A percentile compares a stretch with the other conserved stretches of the same genome.
These are phyloP conservation scores for Xylariomycetidae sp. DNA, from an alignment of 2,329 filamentous ascomycete species.

Conservation along the genomic window DNA sequence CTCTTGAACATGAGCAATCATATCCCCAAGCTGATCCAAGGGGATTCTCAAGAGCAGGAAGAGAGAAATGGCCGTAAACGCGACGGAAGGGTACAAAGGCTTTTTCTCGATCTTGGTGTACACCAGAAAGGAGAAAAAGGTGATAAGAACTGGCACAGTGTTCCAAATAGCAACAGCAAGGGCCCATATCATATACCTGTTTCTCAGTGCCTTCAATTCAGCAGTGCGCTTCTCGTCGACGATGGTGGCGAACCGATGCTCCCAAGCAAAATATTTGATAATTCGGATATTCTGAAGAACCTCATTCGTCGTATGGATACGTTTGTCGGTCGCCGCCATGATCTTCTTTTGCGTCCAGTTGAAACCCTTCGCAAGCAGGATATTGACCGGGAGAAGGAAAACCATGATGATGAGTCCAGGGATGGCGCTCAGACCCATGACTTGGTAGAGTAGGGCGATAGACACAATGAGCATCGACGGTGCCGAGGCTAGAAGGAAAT, in stretches of 20 bases:
- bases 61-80: conserved; percentile 92
- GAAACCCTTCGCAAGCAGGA: conserved; percentile 82
- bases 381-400: conserved; percentile 83
- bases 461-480: conserved; percentile 84
- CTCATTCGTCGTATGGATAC: conserved; percentile 95
- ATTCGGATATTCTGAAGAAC: conserved; percentile 96
- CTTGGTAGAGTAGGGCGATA: conserved; percentile 75
- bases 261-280: conserved; percentile 99
- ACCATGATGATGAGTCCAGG: conserved; percentile 90
- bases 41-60: conserved; percentile 92
- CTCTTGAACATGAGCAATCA: conserved; percentile 97
- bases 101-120: conserved; percentile 90
- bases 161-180: conserved; percentile 93
- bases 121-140: conserved; percentile 90
- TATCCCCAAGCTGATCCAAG: conserved; percentile 92
- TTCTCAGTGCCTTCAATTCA: conserved; percentile 75
- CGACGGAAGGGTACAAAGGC: conserved; percentile 82
- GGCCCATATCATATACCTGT: conserved; percentile 87
- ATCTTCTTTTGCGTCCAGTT: conserved; percentile 84
- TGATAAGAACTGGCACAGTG: conserved; percentile 89
- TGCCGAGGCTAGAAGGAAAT: conserved; percentile 90
- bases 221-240: conserved; percentile 82
- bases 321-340: conserved; percentile 87
- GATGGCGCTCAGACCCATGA: conserved; percentile 89
- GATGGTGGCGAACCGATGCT: conserved; percentile 78